Evolutionary conservation across 2,329 filamentous ascomycete species (phyloP).

Genomic region (Xylogone sp.): DNA sequence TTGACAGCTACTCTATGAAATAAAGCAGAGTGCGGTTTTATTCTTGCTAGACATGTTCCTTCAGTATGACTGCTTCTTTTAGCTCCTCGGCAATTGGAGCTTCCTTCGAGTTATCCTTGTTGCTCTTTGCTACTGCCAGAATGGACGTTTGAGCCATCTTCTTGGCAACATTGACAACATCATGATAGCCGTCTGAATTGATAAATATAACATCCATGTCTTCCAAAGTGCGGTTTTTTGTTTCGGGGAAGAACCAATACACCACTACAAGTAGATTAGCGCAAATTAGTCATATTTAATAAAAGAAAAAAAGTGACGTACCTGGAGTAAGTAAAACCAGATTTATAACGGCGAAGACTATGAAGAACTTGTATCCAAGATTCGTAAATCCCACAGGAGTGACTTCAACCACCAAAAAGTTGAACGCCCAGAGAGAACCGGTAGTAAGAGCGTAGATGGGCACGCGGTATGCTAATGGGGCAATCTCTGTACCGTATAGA

Average conservation of each 20-base stretch:
- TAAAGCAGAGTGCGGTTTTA: too few species aligned
- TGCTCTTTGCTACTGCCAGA: background rate
- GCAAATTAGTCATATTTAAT: background rate
- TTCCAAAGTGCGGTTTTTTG: conserved; percentile 51
- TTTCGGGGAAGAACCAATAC: conserved; percentile 51
- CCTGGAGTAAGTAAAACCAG: background rate
- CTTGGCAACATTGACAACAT: background rate
- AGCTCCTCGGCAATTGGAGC: too few species aligned
- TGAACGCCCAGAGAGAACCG: conserved; percentile 92
- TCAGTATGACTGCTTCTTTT: too few species aligned
- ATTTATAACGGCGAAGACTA: conserved; percentile 6
- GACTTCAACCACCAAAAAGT: conserved; percentile 91
- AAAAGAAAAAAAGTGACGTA: too few species aligned
- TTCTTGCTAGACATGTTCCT: too few species aligned
- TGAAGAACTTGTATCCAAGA: conserved; percentile 5
- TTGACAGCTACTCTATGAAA: too few species aligned
- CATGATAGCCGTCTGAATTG: background rate
- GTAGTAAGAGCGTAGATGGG: conserved; percentile 74
- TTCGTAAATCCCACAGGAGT: conserved; percentile 7
- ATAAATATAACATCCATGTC: conserved; percentile 16
- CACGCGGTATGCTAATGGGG: conserved; percentile 51
- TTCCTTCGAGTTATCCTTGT: too few species aligned
- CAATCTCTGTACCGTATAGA: conserved; percentile 56
- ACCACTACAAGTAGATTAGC: conserved; percentile 37
- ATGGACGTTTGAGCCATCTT: background rate